Evolutionary conservation across 1,284 basidiomycete species (phyloP), one percentile per base, ranked within the genome.

Genomic region (Wolfiporia cocos): DNA sequence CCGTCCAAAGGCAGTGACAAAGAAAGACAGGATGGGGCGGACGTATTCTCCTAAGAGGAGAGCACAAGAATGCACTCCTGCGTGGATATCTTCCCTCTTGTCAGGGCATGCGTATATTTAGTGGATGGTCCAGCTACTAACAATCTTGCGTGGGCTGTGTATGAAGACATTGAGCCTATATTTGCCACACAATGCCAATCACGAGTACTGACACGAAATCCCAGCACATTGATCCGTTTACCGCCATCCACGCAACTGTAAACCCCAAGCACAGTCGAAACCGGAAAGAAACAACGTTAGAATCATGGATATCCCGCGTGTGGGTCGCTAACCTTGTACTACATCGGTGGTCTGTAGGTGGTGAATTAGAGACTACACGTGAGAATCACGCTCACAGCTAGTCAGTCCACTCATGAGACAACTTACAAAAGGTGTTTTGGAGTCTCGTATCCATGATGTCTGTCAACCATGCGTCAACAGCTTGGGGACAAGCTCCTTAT

Each of bases 21-120:
- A 76, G 5, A 58, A 42, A 3, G 63, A 52, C 0, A 79, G 58
- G 46, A 76, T 66, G 2, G 63, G 61, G 18, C 66, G 65, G 4
- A 74, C 64, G 19, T 59, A 49, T 2, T 58, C 47, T 3, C 70
- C 68, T 49, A 81, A 78, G 14, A 79, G 59, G 18, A 81, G 52
- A 0, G 76, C 75, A 7, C 76, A 78, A 3, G 75, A 78, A 51
- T 75, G 74, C 43, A 81, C 69, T 10, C 76, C 76, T 2, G 70
- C 73, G 34, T 64, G 58, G 3, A 70, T 53, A 51, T 81, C 78
- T 55, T 80, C 78, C 2, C 57, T 57, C 49, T 69, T 70, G 53
- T 81, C 71, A 52, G 76, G 75, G 52, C 74, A 74, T 1, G 73
- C 78, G 50, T 80, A 81, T 40, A 79, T 76, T 56, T 72, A 74